Evolutionary conservation across 345 rosid genomes (phyloP).

Genomic region (Litchi chinensis): DNA sequence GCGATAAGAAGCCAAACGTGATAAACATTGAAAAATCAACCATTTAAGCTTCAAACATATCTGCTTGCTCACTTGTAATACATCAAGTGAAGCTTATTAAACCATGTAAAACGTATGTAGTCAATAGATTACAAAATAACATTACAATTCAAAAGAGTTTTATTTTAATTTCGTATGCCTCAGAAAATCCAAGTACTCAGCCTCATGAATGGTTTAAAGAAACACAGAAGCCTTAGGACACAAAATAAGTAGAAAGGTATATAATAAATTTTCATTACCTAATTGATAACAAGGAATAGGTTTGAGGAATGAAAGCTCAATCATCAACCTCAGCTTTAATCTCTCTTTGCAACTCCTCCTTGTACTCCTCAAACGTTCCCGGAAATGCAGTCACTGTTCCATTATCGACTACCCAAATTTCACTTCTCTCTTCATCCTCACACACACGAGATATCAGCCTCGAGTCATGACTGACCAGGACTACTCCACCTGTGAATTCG

Average conservation of each 20-base stretch:
- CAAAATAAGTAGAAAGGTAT: no score
- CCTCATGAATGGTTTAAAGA: not conserved
- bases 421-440: constrained; percentile 36
- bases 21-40: not conserved
- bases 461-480: constrained; percentile 39
- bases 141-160: not conserved
- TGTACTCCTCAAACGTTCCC: constrained; percentile 26
- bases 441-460: constrained; percentile 46
- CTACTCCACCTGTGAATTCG: constrained; percentile 36
- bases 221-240: no score
- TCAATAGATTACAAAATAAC: not conserved
- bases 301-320: not conserved
- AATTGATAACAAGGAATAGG: not conserved
- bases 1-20: no score
- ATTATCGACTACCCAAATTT: constrained; percentile 37
- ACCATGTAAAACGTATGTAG: not conserved
- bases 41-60: not conserved
- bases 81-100: no score
- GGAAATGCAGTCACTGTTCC: constrained; percentile 23
- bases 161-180: not conserved
- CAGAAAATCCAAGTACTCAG: not conserved
- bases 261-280: not conserved
- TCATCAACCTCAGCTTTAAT: constrained; percentile 31
- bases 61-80: no score
- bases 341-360: constrained; percentile 26